Percentiles rank a stretch among this genome's conserved stretches.
Evolutionary conservation across 202 grass and related monocot genomes (phyloP).

Genomic region (Brachypodium distachyon): DNA sequence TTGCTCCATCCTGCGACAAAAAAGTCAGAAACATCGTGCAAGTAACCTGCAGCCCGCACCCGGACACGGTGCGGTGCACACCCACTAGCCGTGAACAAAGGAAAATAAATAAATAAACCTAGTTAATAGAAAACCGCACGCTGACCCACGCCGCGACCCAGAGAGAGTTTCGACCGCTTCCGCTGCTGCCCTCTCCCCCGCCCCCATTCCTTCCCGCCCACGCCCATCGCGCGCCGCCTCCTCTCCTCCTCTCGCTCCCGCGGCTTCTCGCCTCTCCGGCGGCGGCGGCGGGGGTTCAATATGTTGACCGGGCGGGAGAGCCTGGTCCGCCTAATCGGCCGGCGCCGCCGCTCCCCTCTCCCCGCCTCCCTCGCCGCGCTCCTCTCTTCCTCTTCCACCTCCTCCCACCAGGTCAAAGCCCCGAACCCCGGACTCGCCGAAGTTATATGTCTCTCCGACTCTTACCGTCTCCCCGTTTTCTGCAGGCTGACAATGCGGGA

Average conservation of each 20-base stretch:
- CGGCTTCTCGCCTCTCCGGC: not conserved
- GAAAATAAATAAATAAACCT: no score
- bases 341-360: conserved; percentile 49
- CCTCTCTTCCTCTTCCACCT: not conserved
- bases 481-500: not conserved
- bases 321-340: conserved; percentile 63
- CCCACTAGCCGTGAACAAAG: no score
- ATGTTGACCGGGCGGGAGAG: conserved; percentile 72
- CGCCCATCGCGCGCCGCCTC: conserved; percentile 1
- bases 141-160: no score
- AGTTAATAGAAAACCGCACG: no score
- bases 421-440: not conserved
- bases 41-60: not conserved
- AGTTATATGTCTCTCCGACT: no score
- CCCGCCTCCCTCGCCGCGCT: conserved; percentile 15
- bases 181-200: not conserved
- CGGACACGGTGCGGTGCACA: not conserved
- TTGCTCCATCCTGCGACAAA: not conserved
- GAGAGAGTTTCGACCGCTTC: not conserved
- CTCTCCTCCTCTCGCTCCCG: not conserved
- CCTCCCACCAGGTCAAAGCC: not conserved
- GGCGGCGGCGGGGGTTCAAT: not conserved
- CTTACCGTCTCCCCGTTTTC: not conserved
- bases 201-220: conserved; percentile 2
- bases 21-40: conserved; percentile 10